Evolutionary conservation across 257 asterid species (phyloP).

Genomic region (Rubia yunnanensis): DNA sequence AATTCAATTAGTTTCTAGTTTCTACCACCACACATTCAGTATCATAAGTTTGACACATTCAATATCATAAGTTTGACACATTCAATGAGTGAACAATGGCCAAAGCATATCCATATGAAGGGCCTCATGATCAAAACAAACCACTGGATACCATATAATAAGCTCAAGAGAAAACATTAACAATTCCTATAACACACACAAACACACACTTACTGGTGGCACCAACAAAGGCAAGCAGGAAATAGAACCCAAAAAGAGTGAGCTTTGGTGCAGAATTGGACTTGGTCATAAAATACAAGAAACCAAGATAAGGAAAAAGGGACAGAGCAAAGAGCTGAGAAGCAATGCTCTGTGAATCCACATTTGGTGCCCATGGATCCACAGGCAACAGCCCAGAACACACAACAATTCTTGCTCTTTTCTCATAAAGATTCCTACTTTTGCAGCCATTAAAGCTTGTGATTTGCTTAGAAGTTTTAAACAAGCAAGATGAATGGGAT

Average conservation of each 20-base stretch:
- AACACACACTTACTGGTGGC: constrained; percentile 60
- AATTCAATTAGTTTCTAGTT: neutral
- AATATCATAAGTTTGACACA: neutral
- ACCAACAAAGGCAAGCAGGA: constrained; percentile 84
- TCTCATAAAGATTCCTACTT: constrained; percentile 11
- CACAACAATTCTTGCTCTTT: constrained; percentile 26
- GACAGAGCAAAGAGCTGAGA: constrained; percentile 87
- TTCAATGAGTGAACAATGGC: neutral
- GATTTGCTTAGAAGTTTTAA: constrained; percentile 17
- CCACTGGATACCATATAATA: neutral
- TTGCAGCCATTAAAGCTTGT: constrained; percentile 6
- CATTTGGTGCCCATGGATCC: constrained; percentile 91
- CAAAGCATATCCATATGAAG: neutral
- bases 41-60: neutral
- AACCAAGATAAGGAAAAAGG: constrained; percentile 75
- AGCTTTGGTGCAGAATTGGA: constrained; percentile 83
- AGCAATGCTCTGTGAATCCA: constrained; percentile 77
- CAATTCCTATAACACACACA: neutral
- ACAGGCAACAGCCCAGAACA: constrained; percentile 52
- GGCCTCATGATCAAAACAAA: neutral
- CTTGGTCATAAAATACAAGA: constrained; percentile 77
- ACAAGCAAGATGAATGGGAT: constrained; percentile 15
- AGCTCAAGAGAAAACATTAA: neutral
- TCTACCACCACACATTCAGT: neutral
- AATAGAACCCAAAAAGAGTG: constrained; percentile 92